Base-by-base conservation (phyloP, 2,329 filamentous ascomycete genomes). In the Aschersonia sp. region DNA sequence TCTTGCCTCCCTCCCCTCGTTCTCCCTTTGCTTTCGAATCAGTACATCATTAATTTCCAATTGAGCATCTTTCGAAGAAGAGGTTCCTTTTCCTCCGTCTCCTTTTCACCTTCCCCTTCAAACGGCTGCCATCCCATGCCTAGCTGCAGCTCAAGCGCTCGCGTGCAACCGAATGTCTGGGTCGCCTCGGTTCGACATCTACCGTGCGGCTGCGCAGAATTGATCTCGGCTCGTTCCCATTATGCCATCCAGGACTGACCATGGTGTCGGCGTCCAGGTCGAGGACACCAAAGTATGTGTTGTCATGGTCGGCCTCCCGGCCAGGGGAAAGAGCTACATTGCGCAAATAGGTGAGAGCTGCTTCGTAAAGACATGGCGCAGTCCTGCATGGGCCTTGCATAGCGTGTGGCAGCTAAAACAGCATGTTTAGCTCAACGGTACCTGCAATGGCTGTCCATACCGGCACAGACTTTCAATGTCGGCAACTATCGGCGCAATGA, bases 221-320 rank as follows among this genome's bases (percentile, higher is more conserved):
- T 45, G 30, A 45, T 43, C 35, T 50, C 41, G 42, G 32, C 37
- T 32, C 37, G 12, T 43, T 45, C 43, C 51, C 52, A 62, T 53
- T 45, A 74, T 74, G 71, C 63, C 69, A 54, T 66, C 65, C 52
- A 68, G 58, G 50, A 54, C 59, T 62, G 70, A 72, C 71, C 81
- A 81, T 64, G 81, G 83, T 55, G 69, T 78, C 58, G 84, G 83
- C 59, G 76, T 89, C 54, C 84, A 94, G 86, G 86, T 85, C 58
- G 90, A 97, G 72, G 88, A 95, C 66, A 90, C 87, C 51, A 87
- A 86, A 65, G 94, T 98, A 70, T 97, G 90, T 66, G 89, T 98
- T 54, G 88, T 98, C 58, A 97, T 98, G 92, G 92, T 98, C 51
- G 92, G 92, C 55, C 74, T 98, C 62, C 92, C 92, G 48, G 92